Percentiles rank a stretch among this genome's conserved stretches.
Evolutionary conservation across 2,329 filamentous ascomycete species (phyloP).

Genomic region (Fusarium sp.): DNA sequence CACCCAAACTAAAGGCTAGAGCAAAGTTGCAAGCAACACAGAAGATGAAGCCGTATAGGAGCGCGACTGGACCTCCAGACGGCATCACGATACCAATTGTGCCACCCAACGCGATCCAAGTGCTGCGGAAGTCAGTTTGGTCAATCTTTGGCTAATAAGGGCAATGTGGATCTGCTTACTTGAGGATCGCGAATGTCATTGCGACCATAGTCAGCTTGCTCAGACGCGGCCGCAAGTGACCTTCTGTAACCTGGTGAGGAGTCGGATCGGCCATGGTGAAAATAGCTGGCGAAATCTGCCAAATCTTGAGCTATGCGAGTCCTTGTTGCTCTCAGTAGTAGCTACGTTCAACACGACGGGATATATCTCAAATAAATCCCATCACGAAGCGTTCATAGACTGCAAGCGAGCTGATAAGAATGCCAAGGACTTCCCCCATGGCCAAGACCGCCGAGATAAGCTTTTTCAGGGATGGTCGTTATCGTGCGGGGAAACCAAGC

Average conservation of each 20-base stretch:
- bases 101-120: background rate
- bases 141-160: accelerated
- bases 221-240: background rate
- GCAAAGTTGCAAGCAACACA: background rate
- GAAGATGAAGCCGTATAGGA: background rate
- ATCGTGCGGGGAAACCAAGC: background rate
- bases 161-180: background rate
- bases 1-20: accelerated
- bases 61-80: background rate
- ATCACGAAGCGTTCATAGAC: background rate
- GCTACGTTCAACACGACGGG: background rate
- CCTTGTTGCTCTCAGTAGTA: background rate
- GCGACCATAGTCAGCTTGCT: constrained; percentile 2
- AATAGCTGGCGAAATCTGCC: background rate
- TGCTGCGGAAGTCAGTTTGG: background rate
- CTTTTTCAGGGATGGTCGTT: background rate
- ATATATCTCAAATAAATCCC: background rate
- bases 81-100: background rate
- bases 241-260: background rate
- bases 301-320: background rate
- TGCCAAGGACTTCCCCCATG: background rate
- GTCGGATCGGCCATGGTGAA: background rate
- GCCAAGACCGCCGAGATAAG: background rate
- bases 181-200: constrained; percentile 1
- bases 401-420: background rate